Conservation (phyloP, 176 grass and related monocot genomes). For the Paspalum notatum region DNA sequence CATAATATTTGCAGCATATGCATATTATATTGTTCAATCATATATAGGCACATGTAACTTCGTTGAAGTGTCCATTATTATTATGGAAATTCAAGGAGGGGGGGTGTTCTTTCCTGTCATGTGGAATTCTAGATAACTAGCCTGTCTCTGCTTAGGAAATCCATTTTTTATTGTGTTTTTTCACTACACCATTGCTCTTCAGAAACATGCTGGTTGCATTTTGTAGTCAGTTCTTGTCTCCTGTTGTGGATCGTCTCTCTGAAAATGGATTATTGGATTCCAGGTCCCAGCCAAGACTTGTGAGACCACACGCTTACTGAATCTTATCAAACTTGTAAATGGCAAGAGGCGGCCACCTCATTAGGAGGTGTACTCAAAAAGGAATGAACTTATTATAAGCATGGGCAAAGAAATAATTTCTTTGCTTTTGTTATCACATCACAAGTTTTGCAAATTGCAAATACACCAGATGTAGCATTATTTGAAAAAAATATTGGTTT, state of each 20-base stretch:
- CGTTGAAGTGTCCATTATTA: too few relatives aligned
- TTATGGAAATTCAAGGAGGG: too few relatives aligned
- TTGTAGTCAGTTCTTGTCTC: slow-evolving; percentile 51
- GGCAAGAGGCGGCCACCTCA: neutral
- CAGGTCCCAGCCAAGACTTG: slow-evolving; percentile 72
- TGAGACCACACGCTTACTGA: slow-evolving; percentile 70
- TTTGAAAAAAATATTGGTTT: slow-evolving; percentile 19
- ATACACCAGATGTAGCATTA: neutral
- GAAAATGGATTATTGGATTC: slow-evolving; percentile 75
- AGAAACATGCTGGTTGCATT: slow-evolving; percentile 38
- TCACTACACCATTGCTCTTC: neutral
- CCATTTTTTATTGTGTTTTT: slow-evolving; percentile 14
- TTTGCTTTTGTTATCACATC: neutral
- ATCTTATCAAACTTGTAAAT: too few relatives aligned
- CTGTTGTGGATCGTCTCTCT: slow-evolving; percentile 75
- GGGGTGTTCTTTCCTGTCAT: too few relatives aligned
- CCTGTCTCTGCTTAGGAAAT: neutral
- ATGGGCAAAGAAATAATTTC: neutral
- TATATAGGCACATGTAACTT: too few relatives aligned
- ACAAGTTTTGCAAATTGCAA: neutral
- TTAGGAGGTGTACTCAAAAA: slow-evolving; percentile 7
- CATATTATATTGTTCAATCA: too few relatives aligned
- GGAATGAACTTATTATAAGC: neutral
- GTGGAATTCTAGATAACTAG: too few relatives aligned
- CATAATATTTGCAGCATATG: too few relatives aligned